A percentile compares a stretch with the other conserved stretches of the same genome.
phyloP scores from a whole-genome alignment of 129 eudicot species.

The Tagetes patula region DNA sequence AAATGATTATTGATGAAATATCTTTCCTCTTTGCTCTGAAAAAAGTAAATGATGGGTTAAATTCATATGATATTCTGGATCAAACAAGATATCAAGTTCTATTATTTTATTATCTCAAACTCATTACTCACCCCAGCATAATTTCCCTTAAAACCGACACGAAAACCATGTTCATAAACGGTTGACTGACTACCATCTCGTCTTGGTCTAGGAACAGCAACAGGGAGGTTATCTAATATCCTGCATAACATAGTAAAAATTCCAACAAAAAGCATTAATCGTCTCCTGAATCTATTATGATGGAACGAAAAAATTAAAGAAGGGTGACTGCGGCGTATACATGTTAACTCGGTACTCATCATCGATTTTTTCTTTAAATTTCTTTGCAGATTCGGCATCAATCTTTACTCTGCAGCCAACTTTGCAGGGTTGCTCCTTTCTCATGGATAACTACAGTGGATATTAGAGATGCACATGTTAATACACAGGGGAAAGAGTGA shows the following conservation, averaged over 20 bases:
- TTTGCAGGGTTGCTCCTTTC: conserved; percentile 77
- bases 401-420: conserved; percentile 64
- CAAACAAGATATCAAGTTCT: conserved; percentile 3
- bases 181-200: conserved; percentile 69
- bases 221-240: conserved; percentile 88
- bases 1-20: conserved; percentile 85
- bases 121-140: conserved; percentile 78
- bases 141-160: conserved; percentile 90
- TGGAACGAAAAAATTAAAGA: background rate
- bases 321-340: conserved; percentile 40
- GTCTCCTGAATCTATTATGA: background rate
- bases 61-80: background rate
- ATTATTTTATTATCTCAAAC: background rate
- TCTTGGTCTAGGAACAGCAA: conserved; percentile 85
- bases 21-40: conserved; percentile 85
- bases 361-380: conserved; percentile 84
- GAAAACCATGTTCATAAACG: conserved; percentile 88
- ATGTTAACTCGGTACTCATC: conserved; percentile 90
- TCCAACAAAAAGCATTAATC: background rate
- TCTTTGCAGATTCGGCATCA: conserved; percentile 72
- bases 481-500: conserved; percentile 2
- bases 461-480: background rate
- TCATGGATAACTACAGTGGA: conserved; percentile 65
- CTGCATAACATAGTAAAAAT: conserved; percentile 37
- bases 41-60: conserved; percentile 15